Evolutionary conservation across 1,284 basidiomycete species (phyloP).

Genomic region (Sporisorium sorghi): DNA sequence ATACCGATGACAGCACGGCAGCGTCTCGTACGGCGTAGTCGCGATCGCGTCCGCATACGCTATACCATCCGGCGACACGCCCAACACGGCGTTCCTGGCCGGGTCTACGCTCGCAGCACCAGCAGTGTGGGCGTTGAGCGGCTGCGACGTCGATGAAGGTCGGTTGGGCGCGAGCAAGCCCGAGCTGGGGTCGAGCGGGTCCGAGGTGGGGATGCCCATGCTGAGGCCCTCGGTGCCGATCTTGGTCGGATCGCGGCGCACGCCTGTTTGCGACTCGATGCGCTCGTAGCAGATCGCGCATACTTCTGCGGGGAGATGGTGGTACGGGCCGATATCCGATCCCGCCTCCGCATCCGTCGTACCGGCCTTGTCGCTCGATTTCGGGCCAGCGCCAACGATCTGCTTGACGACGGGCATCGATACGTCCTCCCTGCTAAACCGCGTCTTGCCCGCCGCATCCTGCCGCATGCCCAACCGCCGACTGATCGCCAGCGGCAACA

Average conservation of each 20-base stretch:
- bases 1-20: constrained; percentile 63
- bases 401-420: constrained; percentile 28
- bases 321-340: constrained; percentile 42
- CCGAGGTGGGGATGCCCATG: constrained; percentile 58
- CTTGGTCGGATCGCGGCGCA: constrained; percentile 38
- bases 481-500: constrained; percentile 51
- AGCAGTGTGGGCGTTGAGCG: constrained; percentile 39
- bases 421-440: constrained; percentile 25
- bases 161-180: constrained; percentile 42
- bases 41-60: constrained; percentile 60
- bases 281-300: constrained; percentile 66
- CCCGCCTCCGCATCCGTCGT: constrained; percentile 6
- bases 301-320: constrained; percentile 53
- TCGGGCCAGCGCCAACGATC: constrained; percentile 24
- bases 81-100: constrained; percentile 24
- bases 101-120: too few relatives aligned
- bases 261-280: constrained; percentile 53
- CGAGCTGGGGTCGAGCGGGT: constrained; percentile 61
- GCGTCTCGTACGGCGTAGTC: constrained; percentile 61
- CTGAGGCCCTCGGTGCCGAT: constrained; percentile 42
- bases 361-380: constrained; percentile 2
- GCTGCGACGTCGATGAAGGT: constrained; percentile 23
- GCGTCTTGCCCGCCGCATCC: constrained; percentile 32
- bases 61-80: constrained; percentile 56
- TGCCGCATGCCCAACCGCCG: constrained; percentile 46